Base-by-base conservation (phyloP, 805 yeast species). In the Pichia sporocuriosa region DNA sequence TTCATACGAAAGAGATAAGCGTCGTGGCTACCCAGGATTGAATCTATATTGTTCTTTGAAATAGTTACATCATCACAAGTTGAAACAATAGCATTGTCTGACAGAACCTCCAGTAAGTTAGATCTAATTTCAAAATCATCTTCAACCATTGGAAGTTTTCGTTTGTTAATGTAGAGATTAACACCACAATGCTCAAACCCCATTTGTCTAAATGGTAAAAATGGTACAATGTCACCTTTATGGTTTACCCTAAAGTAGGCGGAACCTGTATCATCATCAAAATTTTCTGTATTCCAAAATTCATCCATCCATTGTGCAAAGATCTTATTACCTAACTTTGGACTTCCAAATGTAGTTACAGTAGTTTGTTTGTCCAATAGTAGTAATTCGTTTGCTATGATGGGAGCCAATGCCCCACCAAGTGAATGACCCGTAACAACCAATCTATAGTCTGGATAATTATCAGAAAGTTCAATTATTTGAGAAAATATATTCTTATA, bases 351-450 rank as follows among this genome's bases (percentile, higher is more conserved):
- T 1, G 83, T 68, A 16, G 81, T 58, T 1, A 81, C 74, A 30
- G 70, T 54, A 0, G 84, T 81, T 7, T 72, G 57, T 43, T 62
- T 63, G 0, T 85, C 86, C 54, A 73, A 48, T 16, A 75, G 52
- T 42, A 70, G 61, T 35, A 80, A 65, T 51, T 84, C 93, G 19
- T 77, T 66, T 0, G 83, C 90, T 8, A 75, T 70, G 26, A 84
- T 59, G 4, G 69, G 60, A 2, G 88, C 81, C 39, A 81, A 57
- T 0, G 89, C 88, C 6, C 81, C 94, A 3, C 62, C 62, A 32
- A 84, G 59, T 0, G 93, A 84, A 59, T 85, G 95, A 0, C 94
- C 94, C 1, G 79, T 65, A 2, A 81, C 67, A 2, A 73, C 67
- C 4, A 82, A 44, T 17, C 65, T 55, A 54, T 77, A 81, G 20